Evolutionary conservation across 331 rosid species (phyloP), one percentile per base, ranked within the genome.

Genomic region (Rosa hybrid): DNA sequence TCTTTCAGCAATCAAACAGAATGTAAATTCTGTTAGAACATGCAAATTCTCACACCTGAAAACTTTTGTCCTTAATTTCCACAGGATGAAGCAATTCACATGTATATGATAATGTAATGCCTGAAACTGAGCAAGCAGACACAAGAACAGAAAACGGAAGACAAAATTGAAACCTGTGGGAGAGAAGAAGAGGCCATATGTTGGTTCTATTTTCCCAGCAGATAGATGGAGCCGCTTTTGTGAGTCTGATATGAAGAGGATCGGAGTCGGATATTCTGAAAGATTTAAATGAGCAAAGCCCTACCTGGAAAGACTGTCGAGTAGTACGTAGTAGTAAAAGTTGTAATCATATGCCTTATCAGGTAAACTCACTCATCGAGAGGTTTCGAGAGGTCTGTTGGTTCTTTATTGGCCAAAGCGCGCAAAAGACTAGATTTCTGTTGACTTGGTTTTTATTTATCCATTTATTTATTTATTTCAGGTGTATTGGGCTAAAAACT

Each of bases 131-230:
- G 27, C 2, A 8, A 59, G 1, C 12, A 59, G 34, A 59, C 27
- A n/a, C n/a, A n/a, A 7, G 64, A 57, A n/a, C 12, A 65, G 8
- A 65, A 16, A 17, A 38, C 17, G 14, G 21, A 2, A 65, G 8
- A 23, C 16, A 12, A 27, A 60, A 27, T 27, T 27, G 68, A 30
- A 63, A 63, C 68, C 68, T 63, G 39, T 13, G 39, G 68, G 20
- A 63, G 68, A 63, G 68, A 63, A 63, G 68, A 64, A 14, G 69
- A 12, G 9, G 69, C 44, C 69, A 64, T 64, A 30, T 16, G n/a
- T 63, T 62, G 41, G 13, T 56, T 56, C n/a, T n/a, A 7, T 20
- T 2, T 12, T 45, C 11, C 49, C 49, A 45, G 49, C 39, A 34
- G 39, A 34, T 34, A 34, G 39, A 34, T 34, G 39, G 39, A 34